Evolutionary conservation across 495 filamentous ascomycete genomes (phyloP).

Genomic region (Talaromyces proteolyticus): DNA sequence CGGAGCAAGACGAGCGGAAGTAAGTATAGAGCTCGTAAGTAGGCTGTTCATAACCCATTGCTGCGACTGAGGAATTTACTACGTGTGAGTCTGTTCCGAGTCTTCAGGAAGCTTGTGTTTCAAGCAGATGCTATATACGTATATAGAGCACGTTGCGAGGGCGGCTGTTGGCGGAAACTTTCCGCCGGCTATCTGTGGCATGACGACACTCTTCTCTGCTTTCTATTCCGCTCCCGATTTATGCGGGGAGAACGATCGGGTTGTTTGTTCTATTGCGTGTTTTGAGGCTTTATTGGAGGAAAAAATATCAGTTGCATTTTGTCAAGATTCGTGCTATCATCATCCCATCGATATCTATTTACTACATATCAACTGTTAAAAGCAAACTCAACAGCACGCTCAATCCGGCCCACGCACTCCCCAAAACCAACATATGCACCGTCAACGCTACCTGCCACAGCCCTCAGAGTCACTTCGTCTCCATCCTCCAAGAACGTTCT

Average conservation of each 20-base stretch:
- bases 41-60: constrained; percentile 3
- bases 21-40: constrained; percentile 40
- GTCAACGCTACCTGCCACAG: constrained; percentile 52
- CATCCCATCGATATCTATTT: too few relatives aligned
- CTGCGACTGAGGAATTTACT: background rate
- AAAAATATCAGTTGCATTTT: too few relatives aligned
- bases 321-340: too few relatives aligned
- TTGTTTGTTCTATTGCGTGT: too few relatives aligned
- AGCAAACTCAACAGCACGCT: constrained; percentile 27
- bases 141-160: background rate
- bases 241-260: too few relatives aligned
- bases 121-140: background rate
- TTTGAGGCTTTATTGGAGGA: too few relatives aligned
- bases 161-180: constrained; percentile 5
- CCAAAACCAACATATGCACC: constrained; percentile 69
- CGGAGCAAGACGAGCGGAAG: constrained; percentile 52
- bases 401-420: constrained; percentile 56
- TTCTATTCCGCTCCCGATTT: too few relatives aligned
- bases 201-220: background rate
- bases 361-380: background rate
- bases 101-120: background rate
- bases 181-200: background rate
- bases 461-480: constrained; percentile 68
- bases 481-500: constrained; percentile 80
- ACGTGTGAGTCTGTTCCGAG: background rate